A percentile compares a stretch with the other conserved stretches of the same genome.
phyloP scores from a whole-genome alignment of 805 yeast species.

The Saturnispora serradocipensis region DNA sequence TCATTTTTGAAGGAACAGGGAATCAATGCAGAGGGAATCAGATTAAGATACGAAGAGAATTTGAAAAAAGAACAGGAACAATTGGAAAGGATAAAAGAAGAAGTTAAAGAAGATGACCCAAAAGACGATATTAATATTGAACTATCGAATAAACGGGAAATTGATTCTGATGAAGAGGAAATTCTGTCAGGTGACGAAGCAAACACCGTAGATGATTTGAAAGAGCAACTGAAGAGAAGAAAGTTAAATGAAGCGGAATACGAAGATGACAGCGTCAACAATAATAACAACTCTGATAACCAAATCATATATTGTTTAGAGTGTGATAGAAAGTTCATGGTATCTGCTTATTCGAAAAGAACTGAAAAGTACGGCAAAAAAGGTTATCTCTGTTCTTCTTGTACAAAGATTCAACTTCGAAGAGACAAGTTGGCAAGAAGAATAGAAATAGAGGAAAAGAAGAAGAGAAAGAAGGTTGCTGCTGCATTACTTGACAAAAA shows the following conservation, averaged over 20 bases:
- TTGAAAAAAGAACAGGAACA: conserved; percentile 27
- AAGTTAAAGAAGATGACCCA: background rate
- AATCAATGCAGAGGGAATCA: conserved; percentile 71
- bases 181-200: conserved; percentile 8
- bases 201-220: conserved; percentile 29
- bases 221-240: conserved; percentile 21
- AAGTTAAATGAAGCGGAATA: conserved; percentile 13
- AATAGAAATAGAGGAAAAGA: conserved; percentile 56
- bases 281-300: conserved; percentile 15
- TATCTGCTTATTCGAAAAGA: conserved; percentile 58
- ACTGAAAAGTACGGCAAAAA: conserved; percentile 36
- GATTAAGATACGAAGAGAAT: conserved; percentile 32
- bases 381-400: conserved; percentile 61
- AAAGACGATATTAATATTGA: conserved; percentile 16
- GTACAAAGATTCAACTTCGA: conserved; percentile 38
- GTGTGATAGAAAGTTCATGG: conserved; percentile 49
- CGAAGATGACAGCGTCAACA: conserved; percentile 38
- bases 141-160: background rate
- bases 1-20: conserved; percentile 86
- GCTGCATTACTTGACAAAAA: conserved; percentile 72
- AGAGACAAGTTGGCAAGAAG: conserved; percentile 37
- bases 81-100: background rate
- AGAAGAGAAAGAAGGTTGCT: conserved; percentile 70
- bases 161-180: conserved; percentile 13
- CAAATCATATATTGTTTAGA: conserved; percentile 40